Percentiles rank a stretch among this genome's conserved stretches.
phyloP scores from a whole-genome alignment of 352 stramenopile species.

The Phytopythium delawarense region DNA sequence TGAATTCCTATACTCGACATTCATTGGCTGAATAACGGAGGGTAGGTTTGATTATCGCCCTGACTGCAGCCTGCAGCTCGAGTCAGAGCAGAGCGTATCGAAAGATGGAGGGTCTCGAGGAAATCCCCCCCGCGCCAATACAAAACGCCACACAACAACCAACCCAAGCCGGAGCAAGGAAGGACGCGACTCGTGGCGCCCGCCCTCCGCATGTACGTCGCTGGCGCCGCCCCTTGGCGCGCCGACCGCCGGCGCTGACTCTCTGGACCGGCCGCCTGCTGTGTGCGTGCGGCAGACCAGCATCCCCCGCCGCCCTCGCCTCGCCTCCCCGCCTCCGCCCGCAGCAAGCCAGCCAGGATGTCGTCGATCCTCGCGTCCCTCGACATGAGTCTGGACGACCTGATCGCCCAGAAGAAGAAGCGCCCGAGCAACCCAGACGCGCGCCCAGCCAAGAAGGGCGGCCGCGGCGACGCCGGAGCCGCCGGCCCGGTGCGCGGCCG shows the following conservation, averaged over 20 bases:
- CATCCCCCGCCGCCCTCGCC: too few relatives aligned
- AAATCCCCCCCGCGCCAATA: background rate
- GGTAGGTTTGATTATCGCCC: too few relatives aligned
- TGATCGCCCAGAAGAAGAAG: conserved; percentile 76
- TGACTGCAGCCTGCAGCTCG: too few relatives aligned
- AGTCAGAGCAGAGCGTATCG: background rate
- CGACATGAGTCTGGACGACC: conserved; percentile 82
- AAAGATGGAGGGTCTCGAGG: too few relatives aligned
- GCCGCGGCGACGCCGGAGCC: conserved; percentile 18
- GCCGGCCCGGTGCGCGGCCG: conserved; percentile 51
- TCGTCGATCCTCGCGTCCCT: conserved; percentile 79
- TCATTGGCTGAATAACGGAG: too few relatives aligned
- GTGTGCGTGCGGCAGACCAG: background rate
- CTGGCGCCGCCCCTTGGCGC: background rate
- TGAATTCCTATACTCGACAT: too few relatives aligned
- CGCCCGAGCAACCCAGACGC: conserved; percentile 42
- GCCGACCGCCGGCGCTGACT: background rate
- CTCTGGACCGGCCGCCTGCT: background rate
- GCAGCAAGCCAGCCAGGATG: conserved; percentile 27
- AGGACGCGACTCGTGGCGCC: background rate
- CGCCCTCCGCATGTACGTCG: background rate
- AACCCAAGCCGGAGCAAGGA: background rate
- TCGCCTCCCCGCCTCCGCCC: background rate
- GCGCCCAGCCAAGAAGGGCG: conserved; percentile 33
- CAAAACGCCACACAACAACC: background rate